phyloP scores from a whole-genome alignment of 768 basidiomycete species.

The Mycena capillaripes region DNA sequence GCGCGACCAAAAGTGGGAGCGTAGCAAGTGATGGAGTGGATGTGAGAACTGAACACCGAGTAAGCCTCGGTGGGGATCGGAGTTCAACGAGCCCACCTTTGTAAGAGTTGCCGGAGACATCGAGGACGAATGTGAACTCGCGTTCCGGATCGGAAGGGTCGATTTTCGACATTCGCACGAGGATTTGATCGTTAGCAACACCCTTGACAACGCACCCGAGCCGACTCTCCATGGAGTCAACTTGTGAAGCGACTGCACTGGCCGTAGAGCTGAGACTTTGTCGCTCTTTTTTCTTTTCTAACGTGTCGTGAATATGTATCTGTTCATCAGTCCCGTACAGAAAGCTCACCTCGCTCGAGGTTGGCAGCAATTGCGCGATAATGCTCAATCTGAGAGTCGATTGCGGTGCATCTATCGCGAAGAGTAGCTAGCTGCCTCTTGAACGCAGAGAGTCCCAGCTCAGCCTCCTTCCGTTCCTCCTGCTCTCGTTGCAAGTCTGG shows the following conservation, averaged over 20 bases:
- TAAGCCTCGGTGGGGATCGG: background rate
- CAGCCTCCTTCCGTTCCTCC: slow-evolving; percentile 80
- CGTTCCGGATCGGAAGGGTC: slow-evolving; percentile 69
- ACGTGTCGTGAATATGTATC: background rate
- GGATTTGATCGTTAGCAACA: slow-evolving; percentile 77
- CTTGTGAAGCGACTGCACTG: slow-evolving; percentile 62
- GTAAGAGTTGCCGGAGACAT: slow-evolving; percentile 73
- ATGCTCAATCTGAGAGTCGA: slow-evolving; percentile 82
- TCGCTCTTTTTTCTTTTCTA: slow-evolving; percentile 80
- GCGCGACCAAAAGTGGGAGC: slow-evolving; percentile 76
- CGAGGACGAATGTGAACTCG: slow-evolving; percentile 84
- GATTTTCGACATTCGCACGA: slow-evolving; percentile 79
- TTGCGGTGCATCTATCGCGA: slow-evolving; percentile 67
- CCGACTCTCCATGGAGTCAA: slow-evolving; percentile 62
- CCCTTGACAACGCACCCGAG: slow-evolving; percentile 84
- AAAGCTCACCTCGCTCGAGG: slow-evolving; percentile 71
- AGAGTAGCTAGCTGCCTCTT: slow-evolving; percentile 77
- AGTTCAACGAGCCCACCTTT: slow-evolving; percentile 64
- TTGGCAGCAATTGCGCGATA: slow-evolving; percentile 73
- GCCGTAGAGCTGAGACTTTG: slow-evolving; percentile 67
- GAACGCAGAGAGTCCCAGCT: slow-evolving; percentile 69
- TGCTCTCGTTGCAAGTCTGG: slow-evolving; percentile 78
- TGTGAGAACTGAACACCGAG: slow-evolving; percentile 74
- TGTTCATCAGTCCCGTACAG: background rate
- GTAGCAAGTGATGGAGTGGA: slow-evolving; percentile 78